Evolutionary conservation across 108 stramenopile species (phyloP).

Genomic region (Cyclotella cryptica): DNA sequence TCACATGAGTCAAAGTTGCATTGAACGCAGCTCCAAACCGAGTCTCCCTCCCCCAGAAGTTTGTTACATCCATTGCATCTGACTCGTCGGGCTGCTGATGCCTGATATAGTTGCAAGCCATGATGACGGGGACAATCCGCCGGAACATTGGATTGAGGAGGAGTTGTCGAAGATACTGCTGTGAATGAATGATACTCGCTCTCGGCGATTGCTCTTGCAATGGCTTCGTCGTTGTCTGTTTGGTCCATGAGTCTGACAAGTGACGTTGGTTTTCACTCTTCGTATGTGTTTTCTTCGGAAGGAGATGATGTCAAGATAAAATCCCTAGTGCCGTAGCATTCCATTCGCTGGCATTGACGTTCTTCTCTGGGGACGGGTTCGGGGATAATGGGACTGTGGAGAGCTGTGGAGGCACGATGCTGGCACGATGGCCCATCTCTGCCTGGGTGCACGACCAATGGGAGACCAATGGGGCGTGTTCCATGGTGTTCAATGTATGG

Average conservation of each 20-base stretch:
- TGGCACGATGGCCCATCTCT: too few species aligned
- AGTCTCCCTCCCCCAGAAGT: conserved; percentile 16
- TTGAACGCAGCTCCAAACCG: conserved; percentile 49
- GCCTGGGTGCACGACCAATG: too few species aligned
- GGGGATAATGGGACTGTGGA: too few species aligned
- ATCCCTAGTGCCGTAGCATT: too few species aligned
- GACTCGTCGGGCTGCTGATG: conserved; percentile 38
- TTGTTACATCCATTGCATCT: conserved; percentile 44
- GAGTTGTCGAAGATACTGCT: not conserved
- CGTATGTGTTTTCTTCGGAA: too few species aligned
- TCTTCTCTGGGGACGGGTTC: too few species aligned
- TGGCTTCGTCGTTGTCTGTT: conserved; percentile 56
- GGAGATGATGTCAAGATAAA: too few species aligned
- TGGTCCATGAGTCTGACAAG: not conserved
- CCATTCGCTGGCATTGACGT: too few species aligned
- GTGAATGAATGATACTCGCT: conserved; percentile 27
- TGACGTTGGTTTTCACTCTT: not conserved
- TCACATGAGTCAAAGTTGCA: too few species aligned
- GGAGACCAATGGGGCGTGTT: too few species aligned
- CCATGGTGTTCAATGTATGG: too few species aligned
- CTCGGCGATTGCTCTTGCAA: conserved; percentile 57
- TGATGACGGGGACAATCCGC: conserved; percentile 43
- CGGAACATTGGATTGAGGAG: not conserved
- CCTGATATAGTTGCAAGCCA: conserved; percentile 34
- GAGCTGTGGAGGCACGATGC: too few species aligned